These are phyloP conservation scores for Conticribra guillardii DNA, from an alignment of 108 stramenopile genomes.

Conservation along the genomic window DNA sequence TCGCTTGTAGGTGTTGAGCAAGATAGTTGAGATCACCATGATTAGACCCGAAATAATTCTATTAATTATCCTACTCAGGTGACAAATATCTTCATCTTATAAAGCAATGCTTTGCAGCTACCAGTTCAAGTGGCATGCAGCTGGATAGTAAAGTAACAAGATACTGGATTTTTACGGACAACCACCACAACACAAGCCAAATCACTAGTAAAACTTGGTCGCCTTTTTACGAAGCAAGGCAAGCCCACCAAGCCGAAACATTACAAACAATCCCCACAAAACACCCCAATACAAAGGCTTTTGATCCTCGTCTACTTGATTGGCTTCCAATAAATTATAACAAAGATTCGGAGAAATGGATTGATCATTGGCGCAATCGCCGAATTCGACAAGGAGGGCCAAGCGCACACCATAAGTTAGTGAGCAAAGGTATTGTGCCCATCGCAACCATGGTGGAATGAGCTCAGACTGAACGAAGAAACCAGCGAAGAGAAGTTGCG, in stretches of 20 bases:
- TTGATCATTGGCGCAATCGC: slow-evolving; percentile 41
- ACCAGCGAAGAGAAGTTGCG: slow-evolving; percentile 89
- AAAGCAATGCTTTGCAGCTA: too few relatives aligned
- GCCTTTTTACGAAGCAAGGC: slow-evolving; percentile 68
- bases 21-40: too few relatives aligned
- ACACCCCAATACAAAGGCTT: slow-evolving; percentile 62
- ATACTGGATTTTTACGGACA: too few relatives aligned
- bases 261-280: slow-evolving; percentile 57
- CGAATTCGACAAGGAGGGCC: slow-evolving; percentile 63
- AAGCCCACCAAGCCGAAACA: slow-evolving; percentile 63
- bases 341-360: slow-evolving; percentile 49
- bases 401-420: slow-evolving; percentile 72
- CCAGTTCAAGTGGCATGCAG: too few relatives aligned
- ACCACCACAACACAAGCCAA: too few relatives aligned
- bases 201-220: slow-evolving; percentile 56
- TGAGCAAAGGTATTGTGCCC: slow-evolving; percentile 77
- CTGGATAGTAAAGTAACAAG: too few relatives aligned
- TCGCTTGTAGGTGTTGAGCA: too few relatives aligned
- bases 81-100: too few relatives aligned
- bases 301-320: slow-evolving; percentile 33
- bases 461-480: slow-evolving; percentile 71
- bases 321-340: slow-evolving; percentile 47
- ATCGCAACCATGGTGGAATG: slow-evolving; percentile 74
- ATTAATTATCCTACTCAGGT: too few relatives aligned
- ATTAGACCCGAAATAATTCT: too few relatives aligned